phyloP scores from a whole-genome alignment of 2,329 filamentous ascomycete genomes.

The Fusarium sp. region DNA sequence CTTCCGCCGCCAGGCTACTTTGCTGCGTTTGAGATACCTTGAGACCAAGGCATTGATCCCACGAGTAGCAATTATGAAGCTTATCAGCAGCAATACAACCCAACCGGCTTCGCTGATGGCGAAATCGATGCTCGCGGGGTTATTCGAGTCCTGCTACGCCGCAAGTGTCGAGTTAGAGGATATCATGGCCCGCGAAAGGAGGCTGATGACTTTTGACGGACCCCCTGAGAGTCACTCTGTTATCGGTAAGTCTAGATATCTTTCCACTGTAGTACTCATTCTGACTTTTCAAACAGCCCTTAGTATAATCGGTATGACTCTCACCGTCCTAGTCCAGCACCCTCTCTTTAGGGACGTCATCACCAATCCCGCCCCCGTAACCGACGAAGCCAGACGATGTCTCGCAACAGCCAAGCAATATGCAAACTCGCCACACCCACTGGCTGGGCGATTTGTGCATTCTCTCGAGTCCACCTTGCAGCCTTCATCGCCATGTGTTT shows the following conservation, averaged over 20 bases:
- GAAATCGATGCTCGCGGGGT: slow-evolving; percentile 34
- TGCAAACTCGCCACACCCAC: slow-evolving; percentile 16
- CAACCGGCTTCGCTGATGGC: slow-evolving; percentile 32
- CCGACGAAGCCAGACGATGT: slow-evolving; percentile 42
- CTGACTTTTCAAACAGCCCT: slow-evolving; percentile 35
- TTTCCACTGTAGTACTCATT: accelerated
- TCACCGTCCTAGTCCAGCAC: slow-evolving; percentile 41
- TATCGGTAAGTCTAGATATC: slow-evolving; percentile 34
- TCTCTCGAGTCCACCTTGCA: slow-evolving; percentile 38
- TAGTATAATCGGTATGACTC: slow-evolving; percentile 44
- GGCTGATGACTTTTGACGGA: slow-evolving; percentile 38
- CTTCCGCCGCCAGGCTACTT: slow-evolving; percentile 43
- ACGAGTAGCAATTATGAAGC: slow-evolving; percentile 43
- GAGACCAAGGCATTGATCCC: slow-evolving; percentile 44
- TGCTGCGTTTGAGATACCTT: slow-evolving; percentile 45
- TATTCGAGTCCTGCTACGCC: slow-evolving; percentile 42
- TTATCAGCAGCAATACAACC: slow-evolving; percentile 14
- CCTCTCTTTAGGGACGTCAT: slow-evolving; percentile 40
- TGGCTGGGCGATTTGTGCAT: slow-evolving; percentile 38
- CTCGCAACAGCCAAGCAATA: slow-evolving; percentile 42
- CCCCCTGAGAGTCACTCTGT: slow-evolving; percentile 40
- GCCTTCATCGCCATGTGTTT: slow-evolving; percentile 21
- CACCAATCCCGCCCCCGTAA: slow-evolving; percentile 34
- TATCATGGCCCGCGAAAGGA: slow-evolving; percentile 40
- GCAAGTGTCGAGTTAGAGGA: slow-evolving; percentile 46